Evolutionary conservation across 805 yeast species (phyloP).

Genomic region (Hanseniaspora singularis): DNA sequence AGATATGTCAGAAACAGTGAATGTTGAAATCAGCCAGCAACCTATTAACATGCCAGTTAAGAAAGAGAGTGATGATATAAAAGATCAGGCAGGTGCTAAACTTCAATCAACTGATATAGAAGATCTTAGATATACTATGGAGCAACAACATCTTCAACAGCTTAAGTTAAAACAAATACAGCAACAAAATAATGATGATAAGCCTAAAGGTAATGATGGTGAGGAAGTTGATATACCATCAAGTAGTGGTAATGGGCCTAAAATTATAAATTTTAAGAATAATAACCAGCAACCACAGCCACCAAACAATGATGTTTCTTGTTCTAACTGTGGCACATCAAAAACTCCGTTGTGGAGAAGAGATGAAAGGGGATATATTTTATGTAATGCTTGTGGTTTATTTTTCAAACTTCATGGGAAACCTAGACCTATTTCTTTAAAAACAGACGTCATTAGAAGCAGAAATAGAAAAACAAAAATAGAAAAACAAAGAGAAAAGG

Average conservation of each 20-base stretch:
- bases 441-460: constrained; percentile 84
- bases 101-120: background rate
- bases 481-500: constrained; percentile 1
- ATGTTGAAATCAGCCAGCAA: too few relatives aligned
- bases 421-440: constrained; percentile 80
- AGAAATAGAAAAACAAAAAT: constrained; percentile 57
- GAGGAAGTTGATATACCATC: background rate
- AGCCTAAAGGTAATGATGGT: background rate
- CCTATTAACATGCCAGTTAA: too few relatives aligned
- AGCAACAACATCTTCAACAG: constrained; percentile 11
- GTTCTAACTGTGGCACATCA: constrained; percentile 83
- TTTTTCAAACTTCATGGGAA: constrained; percentile 83
- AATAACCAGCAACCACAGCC: constrained; percentile 10
- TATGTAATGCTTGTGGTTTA: constrained; percentile 90
- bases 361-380: constrained; percentile 79
- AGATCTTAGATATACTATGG: constrained; percentile 12
- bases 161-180: background rate
- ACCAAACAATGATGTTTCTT: constrained; percentile 40
- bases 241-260: background rate
- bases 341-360: constrained; percentile 94
- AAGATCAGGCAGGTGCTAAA: background rate
- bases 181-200: background rate
- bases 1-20: too few relatives aligned
- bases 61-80: too few relatives aligned
- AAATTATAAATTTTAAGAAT: constrained; percentile 2